Percentiles rank a stretch among this genome's conserved stretches.
Conservation (phyloP, 225 moss, liverwort and hornwort species). For the Physcomitrellopsis africana region DNA sequence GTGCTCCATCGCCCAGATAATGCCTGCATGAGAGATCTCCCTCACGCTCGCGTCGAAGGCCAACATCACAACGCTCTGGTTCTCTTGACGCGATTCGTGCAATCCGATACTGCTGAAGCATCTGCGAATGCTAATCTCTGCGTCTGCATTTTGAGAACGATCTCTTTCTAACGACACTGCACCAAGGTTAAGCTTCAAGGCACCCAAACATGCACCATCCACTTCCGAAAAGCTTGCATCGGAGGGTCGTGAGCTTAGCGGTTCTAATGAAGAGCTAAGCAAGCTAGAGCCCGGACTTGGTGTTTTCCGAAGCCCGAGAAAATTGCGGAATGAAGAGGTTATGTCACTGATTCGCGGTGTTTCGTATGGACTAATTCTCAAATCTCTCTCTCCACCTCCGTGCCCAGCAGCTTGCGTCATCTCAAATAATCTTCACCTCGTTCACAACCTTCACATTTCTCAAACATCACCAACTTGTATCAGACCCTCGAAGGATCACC, state of each 20-base stretch:
- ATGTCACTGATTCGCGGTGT: slow-evolving; percentile 31
- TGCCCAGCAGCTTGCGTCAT: no score
- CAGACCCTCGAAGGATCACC: no score
- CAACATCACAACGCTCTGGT: slow-evolving; percentile 49
- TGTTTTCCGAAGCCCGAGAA: slow-evolving; percentile 37
- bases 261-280: slow-evolving; percentile 16
- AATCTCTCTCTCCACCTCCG: no score
- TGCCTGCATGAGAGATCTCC: slow-evolving; percentile 39
- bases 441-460: no score
- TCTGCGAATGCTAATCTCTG: slow-evolving; percentile 6
- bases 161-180: neutral
- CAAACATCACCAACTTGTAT: no score
- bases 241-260: slow-evolving; percentile 33
- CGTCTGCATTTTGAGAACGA: neutral
- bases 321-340: slow-evolving; percentile 37
- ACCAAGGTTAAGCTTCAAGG: neutral
- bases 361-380: no score
- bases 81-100: slow-evolving; percentile 15
- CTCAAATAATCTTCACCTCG: no score
- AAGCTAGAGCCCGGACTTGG: slow-evolving; percentile 23
- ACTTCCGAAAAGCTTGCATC: slow-evolving; percentile 13
- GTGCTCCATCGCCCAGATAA: slow-evolving; percentile 58
- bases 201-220: slow-evolving; percentile 21
- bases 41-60: slow-evolving; percentile 49
- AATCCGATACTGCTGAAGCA: neutral